Base-by-base conservation (phyloP, 495 filamentous ascomycete genomes). In the Neurospora sp. region DNA sequence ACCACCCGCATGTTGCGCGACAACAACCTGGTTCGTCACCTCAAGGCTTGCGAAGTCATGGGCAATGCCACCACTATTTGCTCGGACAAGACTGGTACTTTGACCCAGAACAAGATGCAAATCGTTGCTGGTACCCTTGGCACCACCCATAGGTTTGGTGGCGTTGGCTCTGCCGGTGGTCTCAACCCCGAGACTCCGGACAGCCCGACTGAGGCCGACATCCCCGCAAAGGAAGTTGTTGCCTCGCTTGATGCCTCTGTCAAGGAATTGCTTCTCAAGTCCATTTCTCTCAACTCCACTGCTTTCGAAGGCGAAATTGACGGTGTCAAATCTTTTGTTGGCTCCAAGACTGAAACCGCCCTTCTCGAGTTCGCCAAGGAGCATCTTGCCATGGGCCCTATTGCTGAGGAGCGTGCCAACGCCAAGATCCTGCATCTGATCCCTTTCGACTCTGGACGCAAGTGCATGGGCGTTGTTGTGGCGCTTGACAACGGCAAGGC, bases 31-130 rank as follows among this genome's bases (percentile, higher is more conserved):
- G 95, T 98, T 70, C 92, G 95, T 38, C 88, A 95, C 72, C 85
- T 98, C 46, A 91, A 93, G 77, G 94, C 95, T 62, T 98, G 95
- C 81, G 95, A 98, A 81, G 96, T 95, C n/a, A 98, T 98, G 95
- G 95, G 95, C 31, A 97, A 97, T 81, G 95, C 95, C 5, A 97
- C 94, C 0, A 95, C 93, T 2, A 93, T 98, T 69, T 98, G 95
- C 82, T 97, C 94, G 4, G 95, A 98, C 84, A 98, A 98, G 81
- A 98, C 95, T 0, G 95, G 95, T 72, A 98, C 95, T 3, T 84
- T 98, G n/a, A 96, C 93, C 0, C 90, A 94, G 80, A 97, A 97
- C 77, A 93, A 93, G 83, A 97, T 97, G 94, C 90, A 89, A 41
- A 91, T 94, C 10, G 93, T 96, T 72, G 89, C 92, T 37, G 94